Base-by-base conservation (phyloP, 805 yeast species). In the Cyberlindnera amylophila region DNA sequence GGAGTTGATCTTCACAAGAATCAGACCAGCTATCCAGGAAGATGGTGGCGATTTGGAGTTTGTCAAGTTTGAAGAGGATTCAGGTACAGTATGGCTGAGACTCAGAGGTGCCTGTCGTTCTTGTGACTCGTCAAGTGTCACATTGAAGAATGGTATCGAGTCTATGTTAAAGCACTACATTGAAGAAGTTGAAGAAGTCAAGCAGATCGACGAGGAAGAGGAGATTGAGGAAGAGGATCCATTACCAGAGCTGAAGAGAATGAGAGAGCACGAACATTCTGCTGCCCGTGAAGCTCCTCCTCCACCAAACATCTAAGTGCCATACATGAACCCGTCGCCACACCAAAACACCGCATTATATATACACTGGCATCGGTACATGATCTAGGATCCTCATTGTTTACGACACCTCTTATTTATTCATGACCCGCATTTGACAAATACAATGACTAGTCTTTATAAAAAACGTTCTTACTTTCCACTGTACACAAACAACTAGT, bases 41-140 rank as follows among this genome's bases (percentile, higher is more conserved):
- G 88, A 81, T 54, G 88, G 88, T 35, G 88, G 88, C 4, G 88
- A 81, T 55, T 74, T 81, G 34, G 86, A 80, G 53, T 81, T 80
- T 62, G 78, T 82, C 27, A 66, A 68, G 1, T 81, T 81, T 54
- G 80, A 77, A 47, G 81, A 77, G 48, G 72, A 71, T 7, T 57
- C 67, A 3, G 88, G 88, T 8, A 70, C 74, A 1, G 86, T 81
- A 1, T 71, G 66, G 42, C 68, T 81, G 53, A 74, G 74, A 58
- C 67, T 81, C 39, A 74, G 74, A 58, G 88, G 88, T 26, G 87
- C 87, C 1, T 81, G 88, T 57, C 72, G 85, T 55, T 75, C 84
- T n/a, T 81, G 88, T 55, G 82, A 81, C 50, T 70, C 81, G 15
- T 74, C 81, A 41, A 75, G 80, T 32, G 81, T 79, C 26, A 81